These are phyloP conservation scores for Diaporthe sp. DNA, from an alignment of 2,329 filamentous ascomycete genomes.

Conservation along the genomic window DNA sequence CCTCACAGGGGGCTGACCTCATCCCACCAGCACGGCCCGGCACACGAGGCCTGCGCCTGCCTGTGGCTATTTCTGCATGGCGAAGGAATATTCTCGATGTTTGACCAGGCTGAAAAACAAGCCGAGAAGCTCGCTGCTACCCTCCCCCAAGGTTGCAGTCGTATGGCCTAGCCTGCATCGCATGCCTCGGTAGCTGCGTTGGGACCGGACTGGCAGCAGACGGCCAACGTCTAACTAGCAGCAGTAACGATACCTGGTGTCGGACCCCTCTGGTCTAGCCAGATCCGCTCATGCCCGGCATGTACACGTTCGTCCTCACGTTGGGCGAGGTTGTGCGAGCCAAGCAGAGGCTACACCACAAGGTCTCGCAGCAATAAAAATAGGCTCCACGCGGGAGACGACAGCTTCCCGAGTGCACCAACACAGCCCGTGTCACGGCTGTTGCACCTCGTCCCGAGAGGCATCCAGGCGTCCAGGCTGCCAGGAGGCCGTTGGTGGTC, in stretches of 20 bases:
- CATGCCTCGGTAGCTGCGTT: conserved; percentile 28
- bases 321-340: conserved; percentile 25
- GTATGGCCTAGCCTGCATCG: conserved; percentile 11
- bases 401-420: conserved; percentile 30
- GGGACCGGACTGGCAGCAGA: conserved; percentile 10
- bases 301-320: neutral
- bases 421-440: conserved; percentile 34
- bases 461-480: neutral
- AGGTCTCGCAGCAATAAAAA: conserved; percentile 36
- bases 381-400: conserved; percentile 38
- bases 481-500: neutral
- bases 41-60: conserved; percentile 4
- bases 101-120: conserved; percentile 29
- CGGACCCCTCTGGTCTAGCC: conserved; percentile 20
- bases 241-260: conserved; percentile 21
- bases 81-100: conserved; percentile 31
- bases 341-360: conserved; percentile 19
- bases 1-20: conserved; percentile 35
- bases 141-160: conserved; percentile 9
- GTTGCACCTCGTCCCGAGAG: conserved; percentile 29
- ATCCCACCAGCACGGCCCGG: conserved; percentile 13
- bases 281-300: neutral
- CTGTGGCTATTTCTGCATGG: conserved; percentile 31
- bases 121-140: conserved; percentile 24
- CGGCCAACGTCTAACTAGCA: conserved; percentile 9